Percentiles rank a stretch among this genome's conserved stretches.
Conservation (phyloP, 106 monocot species). For the Dendrobium chrysotoxum region DNA sequence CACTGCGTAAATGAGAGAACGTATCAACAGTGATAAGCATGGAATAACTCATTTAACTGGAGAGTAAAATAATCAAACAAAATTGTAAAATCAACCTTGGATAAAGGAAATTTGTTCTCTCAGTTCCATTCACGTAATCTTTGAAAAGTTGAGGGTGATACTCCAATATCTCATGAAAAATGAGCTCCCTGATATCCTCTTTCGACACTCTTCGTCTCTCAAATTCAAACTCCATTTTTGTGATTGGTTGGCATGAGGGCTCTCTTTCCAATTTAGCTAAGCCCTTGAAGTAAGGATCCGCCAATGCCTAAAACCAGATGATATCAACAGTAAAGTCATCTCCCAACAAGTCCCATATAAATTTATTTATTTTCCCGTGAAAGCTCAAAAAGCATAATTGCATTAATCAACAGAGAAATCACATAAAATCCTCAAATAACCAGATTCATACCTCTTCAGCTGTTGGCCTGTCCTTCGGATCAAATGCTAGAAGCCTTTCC, state of each 20-base stretch:
- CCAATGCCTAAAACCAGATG: slow-evolving; percentile 47
- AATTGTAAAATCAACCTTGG: slow-evolving; percentile 46
- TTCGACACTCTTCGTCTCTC: slow-evolving; percentile 74
- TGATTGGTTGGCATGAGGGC: slow-evolving; percentile 78
- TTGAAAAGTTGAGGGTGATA: slow-evolving; percentile 91
- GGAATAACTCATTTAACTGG: not conserved
- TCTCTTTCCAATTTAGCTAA: slow-evolving; percentile 80
- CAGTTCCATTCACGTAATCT: slow-evolving; percentile 65
- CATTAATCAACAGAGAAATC: not conserved
- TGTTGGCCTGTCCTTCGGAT: slow-evolving; percentile 80
- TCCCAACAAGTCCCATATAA: not conserved
- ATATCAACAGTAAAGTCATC: not conserved
- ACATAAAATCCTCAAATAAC: not conserved
- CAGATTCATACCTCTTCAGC: slow-evolving; percentile 60
- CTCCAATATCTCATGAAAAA: slow-evolving; percentile 84
- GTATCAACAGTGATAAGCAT: not conserved
- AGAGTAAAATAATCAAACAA: not conserved
- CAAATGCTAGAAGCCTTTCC: slow-evolving; percentile 84
- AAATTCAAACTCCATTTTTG: slow-evolving; percentile 96
- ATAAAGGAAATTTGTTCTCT: slow-evolving; percentile 72
- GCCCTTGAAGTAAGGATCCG: slow-evolving; percentile 86
- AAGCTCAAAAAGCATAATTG: not conserved
- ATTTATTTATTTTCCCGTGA: not conserved
- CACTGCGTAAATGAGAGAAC: slow-evolving; percentile 30
- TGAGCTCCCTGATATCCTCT: slow-evolving; percentile 79